Evolutionary conservation across 257 asterid genomes (phyloP).

Genomic region (Petrea volubilis): DNA sequence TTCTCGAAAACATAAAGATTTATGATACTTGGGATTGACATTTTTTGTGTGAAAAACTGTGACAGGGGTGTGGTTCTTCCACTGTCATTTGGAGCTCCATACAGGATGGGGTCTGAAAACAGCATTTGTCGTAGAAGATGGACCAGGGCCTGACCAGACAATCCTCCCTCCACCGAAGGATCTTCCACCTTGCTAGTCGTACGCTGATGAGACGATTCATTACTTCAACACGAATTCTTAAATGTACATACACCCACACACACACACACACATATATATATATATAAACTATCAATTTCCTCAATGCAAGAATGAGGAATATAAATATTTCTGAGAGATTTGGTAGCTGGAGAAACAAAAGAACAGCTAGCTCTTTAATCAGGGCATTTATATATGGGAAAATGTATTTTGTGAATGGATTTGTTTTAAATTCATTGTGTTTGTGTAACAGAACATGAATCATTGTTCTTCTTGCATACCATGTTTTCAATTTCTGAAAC

Average conservation of each 20-base stretch:
- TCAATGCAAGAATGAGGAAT: slow-evolving; percentile 17
- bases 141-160: slow-evolving; percentile 46
- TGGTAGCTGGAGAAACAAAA: not conserved
- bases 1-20: no score
- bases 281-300: not conserved
- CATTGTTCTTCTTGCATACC: not conserved
- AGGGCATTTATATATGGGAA: not conserved
- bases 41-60: not conserved
- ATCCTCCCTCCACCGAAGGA: slow-evolving; percentile 59
- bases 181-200: slow-evolving; percentile 49
- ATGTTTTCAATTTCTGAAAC: not conserved
- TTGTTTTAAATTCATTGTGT: slow-evolving; percentile 22
- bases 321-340: not conserved
- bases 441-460: not conserved
- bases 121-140: slow-evolving; percentile 59
- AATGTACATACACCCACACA: no score
- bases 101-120: slow-evolving; percentile 69
- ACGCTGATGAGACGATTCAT: not conserved
- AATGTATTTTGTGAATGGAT: slow-evolving; percentile 11
- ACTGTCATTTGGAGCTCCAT: slow-evolving; percentile 65
- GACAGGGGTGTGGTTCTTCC: slow-evolving; percentile 58
- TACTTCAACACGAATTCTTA: not conserved
- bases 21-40: not conserved
- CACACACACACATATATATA: not conserved
- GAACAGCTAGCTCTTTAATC: not conserved